Percentiles rank a stretch among this genome's conserved stretches.
phyloP scores from a whole-genome alignment of 805 yeast genomes.

The Priceomyces melissophilus region DNA sequence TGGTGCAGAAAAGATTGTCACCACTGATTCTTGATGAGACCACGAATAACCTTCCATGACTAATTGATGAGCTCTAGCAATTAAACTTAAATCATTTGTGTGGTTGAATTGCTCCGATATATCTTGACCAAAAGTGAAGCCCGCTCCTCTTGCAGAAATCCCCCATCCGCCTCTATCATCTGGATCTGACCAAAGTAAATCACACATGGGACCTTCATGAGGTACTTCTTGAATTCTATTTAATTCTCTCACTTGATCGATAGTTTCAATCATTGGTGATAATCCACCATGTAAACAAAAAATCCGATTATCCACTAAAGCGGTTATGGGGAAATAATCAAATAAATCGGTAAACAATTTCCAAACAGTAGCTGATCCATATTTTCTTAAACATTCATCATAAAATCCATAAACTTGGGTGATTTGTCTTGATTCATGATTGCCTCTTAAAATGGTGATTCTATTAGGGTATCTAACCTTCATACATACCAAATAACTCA shows the following conservation, averaged over 20 bases:
- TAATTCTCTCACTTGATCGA: constrained; percentile 86
- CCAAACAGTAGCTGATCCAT: constrained; percentile 93
- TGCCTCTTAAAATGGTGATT: constrained; percentile 90
- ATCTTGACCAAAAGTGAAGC: constrained; percentile 96
- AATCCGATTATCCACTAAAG: constrained; percentile 83
- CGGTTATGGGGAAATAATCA: constrained; percentile 92
- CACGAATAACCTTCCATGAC: constrained; percentile 98
- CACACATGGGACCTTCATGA: constrained; percentile 98
- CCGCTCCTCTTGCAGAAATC: constrained; percentile 96
- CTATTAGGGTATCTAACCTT: constrained; percentile 88
- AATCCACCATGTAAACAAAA: constrained; percentile 94
- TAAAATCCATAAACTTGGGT: constrained; percentile 95
- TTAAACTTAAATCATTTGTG: constrained; percentile 75
- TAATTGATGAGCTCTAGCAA: constrained; percentile 94
- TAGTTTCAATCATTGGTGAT: constrained; percentile 90
- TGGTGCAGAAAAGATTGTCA: constrained; percentile 92
- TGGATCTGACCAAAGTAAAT: constrained; percentile 93
- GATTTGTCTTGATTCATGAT: constrained; percentile 93
- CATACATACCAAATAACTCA: constrained; percentile 82
- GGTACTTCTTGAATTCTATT: constrained; percentile 95
- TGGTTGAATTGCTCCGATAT: constrained; percentile 92
- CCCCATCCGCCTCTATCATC: constrained; percentile 99
- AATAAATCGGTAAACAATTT: constrained; percentile 86
- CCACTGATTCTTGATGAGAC: constrained; percentile 93
- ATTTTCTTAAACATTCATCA: constrained; percentile 91